phyloP scores from a whole-genome alignment of 1,139 yeast genomes.

The Hyphopichia buzzinii region DNA sequence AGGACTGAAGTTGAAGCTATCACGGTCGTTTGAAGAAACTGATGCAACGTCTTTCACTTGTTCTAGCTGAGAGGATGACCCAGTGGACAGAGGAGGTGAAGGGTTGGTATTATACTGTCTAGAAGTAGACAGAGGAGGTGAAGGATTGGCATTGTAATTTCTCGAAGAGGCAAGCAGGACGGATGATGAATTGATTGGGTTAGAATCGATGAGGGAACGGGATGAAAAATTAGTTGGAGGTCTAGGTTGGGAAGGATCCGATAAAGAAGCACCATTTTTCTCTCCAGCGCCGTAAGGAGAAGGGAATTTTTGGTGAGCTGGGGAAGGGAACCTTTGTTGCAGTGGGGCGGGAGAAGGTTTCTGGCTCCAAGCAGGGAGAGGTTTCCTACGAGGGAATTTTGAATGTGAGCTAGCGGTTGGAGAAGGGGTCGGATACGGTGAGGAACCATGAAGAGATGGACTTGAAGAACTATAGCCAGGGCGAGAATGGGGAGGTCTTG shows the following conservation, averaged over 20 bases:
- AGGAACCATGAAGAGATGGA: no score
- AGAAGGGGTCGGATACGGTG: not conserved
- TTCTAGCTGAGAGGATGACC: constrained; percentile 1
- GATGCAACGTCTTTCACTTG: not conserved
- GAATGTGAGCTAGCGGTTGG: not conserved
- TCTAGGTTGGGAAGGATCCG: not conserved
- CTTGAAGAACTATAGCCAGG: not conserved
- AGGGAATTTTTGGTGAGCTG: not conserved
- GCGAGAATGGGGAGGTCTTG: not conserved
- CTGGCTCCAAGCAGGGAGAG: not conserved
- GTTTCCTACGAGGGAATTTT: not conserved
- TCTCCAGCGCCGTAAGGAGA: not conserved
- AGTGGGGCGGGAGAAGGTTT: not conserved
- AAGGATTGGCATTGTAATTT: no score
- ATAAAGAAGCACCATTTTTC: no score
- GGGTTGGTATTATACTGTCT: not conserved
- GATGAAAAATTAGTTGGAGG: not conserved
- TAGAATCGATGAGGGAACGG: not conserved
- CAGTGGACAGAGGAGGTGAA: constrained; percentile 4
- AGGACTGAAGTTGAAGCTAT: constrained; percentile 3
- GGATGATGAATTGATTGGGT: not conserved
- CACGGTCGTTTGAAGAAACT: not conserved
- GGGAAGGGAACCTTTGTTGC: not conserved
- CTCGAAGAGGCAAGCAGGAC: no score
- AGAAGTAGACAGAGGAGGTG: not conserved